Evolutionary conservation across 306 rosid species (phyloP), one percentile per base, ranked within the genome.

Genomic region (Fragaria nilgerrensis): DNA sequence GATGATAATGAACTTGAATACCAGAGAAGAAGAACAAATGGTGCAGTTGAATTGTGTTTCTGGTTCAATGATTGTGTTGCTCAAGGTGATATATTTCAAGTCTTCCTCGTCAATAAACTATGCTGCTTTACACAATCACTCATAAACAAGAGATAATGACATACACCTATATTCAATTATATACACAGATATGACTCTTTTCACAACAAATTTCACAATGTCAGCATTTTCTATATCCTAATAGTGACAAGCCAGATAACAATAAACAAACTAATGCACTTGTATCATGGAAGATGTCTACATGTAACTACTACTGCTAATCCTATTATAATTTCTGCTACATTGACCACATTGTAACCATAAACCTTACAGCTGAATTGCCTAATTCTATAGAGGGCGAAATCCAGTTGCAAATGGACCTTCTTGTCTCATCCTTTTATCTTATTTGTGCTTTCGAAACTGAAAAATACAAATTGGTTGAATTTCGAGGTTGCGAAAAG

Each of bases 201-300:
- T 74, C 4, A 39, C 41, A 48, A 25, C 70, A 44, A n/a, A 23
- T 41, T 32, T 39, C 43, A 7, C 6, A 23, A 19, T 2, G 9
- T 9, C 43, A 41, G 5, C 15, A 37, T 23, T 2, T 29, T 36
- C 16, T 22, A 41, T 41, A 58, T 39, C 25, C 7, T 36, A 53
- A 19, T 7, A 41, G 10, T 22, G 77, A 41, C 53, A 58, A 74
- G 8, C 25, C 25, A 43, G 53, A 41, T 27, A 39, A 17, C 9
- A 74, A 39, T 3, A n/a, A 14, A 73, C 66, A 73, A 73, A 39
- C 43, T 39, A 45, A 73, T 8, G 77, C 77, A 41, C 53, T 68
- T 44, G 10, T 12, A 41, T 41, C 53, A 68, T 37, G 49, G 29
- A 43, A 34, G 48, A 72, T 12, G 61, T 50, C 48, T 19, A 72